Base-by-base conservation (phyloP, 352 stramenopile genomes). In the Pythium diclinum region DNA sequence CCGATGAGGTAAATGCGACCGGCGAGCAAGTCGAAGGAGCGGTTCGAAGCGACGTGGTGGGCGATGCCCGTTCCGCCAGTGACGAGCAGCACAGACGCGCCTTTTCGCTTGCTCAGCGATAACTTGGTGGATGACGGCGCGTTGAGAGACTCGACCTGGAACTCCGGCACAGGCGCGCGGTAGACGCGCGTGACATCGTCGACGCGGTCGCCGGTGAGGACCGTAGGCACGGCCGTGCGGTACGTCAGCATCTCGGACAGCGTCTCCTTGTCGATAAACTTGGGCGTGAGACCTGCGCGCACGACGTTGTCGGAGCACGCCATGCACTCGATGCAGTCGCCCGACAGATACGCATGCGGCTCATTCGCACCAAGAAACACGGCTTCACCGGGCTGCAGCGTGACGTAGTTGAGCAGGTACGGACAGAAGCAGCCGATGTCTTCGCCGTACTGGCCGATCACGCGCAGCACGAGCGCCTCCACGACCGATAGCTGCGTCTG, bases 251-350 rank as follows among this genome's bases (percentile, higher is more conserved):
- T 99, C 14, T 91, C 83, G 51, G 96, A 83, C 36, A 99, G 83
- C 64, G 97, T 99, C 21, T 94, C 81, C 58, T 99, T 98, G 85
- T 99, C 98, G 59, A 98, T 98, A 70, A 98, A 98, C 79, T 99
- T 99, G 42, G 97, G 97, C 34, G 98, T 99, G 14, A 99, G 77
- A 21, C 97, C 98, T 6, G 97, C 97, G 49, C 98, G 93, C 28
- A 99, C 97, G 14, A 99, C 97, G 76, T 99, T 99, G 79, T 99
- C 97, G 32, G 86, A 98, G 54, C 96, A 98, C 30, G 97, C 97
- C 98, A 99, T 99, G 71, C 96, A 99, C 75, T 99, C 98, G 23
- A 99, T 91, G 65, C 86, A 94, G 65, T 94, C 86, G 36, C 97
- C 97, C 2, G 85, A 91, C 21, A 99, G 81, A 75, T 99, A 99